Percentiles rank a stretch among this genome's conserved stretches.
Conservation (phyloP, 2,329 filamentous ascomycete genomes). For the Apiospora marii region DNA sequence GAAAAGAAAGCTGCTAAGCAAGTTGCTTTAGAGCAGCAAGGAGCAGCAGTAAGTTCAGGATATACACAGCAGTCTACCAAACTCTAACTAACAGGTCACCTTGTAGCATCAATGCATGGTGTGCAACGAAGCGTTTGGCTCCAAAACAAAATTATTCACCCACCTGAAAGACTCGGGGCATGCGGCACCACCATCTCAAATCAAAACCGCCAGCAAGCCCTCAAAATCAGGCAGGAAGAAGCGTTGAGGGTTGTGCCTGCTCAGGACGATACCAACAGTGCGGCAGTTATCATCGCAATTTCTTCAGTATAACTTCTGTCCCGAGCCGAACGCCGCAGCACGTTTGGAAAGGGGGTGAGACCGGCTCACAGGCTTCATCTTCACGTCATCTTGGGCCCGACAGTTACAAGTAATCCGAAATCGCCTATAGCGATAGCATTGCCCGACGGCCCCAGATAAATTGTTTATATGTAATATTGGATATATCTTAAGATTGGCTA, state of each 20-base stretch:
- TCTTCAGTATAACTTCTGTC: neutral
- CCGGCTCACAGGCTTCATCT: neutral
- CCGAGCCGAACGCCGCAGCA: neutral
- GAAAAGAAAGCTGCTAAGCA: constrained; percentile 56
- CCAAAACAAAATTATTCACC: constrained; percentile 74
- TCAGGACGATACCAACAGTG: neutral
- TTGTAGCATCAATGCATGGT: constrained; percentile 52
- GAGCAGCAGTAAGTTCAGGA: constrained; percentile 44
- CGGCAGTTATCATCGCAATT: neutral
- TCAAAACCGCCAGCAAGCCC: constrained; percentile 33
- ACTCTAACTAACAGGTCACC: neutral
- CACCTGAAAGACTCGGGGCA: constrained; percentile 75
- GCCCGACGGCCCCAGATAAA: neutral
- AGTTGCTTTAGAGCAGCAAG: constrained; percentile 43
- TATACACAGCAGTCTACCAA: neutral
- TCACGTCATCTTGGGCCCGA: neutral
- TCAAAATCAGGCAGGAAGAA: constrained; percentile 47
- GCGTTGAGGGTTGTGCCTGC: constrained; percentile 34
- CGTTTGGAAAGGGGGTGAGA: neutral
- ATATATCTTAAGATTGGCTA: constrained; percentile 27
- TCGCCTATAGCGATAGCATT: neutral
- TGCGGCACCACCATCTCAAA: constrained; percentile 56
- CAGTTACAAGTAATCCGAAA: neutral
- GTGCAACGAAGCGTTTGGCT: constrained; percentile 59
- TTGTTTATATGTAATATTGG: neutral